phyloP scores from a whole-genome alignment of 2,329 filamentous ascomycete species.

The Camptophora hylomeconis region DNA sequence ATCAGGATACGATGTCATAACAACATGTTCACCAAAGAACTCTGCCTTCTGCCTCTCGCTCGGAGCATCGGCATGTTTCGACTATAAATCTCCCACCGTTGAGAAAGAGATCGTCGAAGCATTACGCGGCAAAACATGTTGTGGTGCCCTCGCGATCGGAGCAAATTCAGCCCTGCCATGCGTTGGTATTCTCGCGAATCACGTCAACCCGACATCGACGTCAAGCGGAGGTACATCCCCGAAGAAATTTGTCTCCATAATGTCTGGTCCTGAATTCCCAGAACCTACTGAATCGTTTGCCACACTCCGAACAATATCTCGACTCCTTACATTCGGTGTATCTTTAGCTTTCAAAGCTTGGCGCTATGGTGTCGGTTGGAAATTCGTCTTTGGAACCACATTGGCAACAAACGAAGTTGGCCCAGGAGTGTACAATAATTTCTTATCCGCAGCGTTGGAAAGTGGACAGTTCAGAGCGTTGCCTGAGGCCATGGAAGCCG shows the following conservation, averaged over 20 bases:
- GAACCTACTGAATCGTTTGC: neutral
- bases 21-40: constrained; percentile 30
- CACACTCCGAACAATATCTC: neutral
- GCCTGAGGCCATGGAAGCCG: constrained; percentile 1
- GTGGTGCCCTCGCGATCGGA: neutral
- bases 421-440: neutral
- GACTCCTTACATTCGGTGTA: neutral
- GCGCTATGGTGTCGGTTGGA: neutral
- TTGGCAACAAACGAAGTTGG: neutral
- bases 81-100: neutral
- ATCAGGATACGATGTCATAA: constrained; percentile 29
- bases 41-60: constrained; percentile 32
- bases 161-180: neutral
- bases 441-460: constrained; percentile 2
- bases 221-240: no score
- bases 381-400: neutral
- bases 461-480: no score
- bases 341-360: neutral
- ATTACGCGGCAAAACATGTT: neutral
- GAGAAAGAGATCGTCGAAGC: neutral
- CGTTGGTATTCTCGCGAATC: neutral
- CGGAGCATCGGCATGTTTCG: constrained; percentile 23
- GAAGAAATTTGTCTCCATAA: neutral
- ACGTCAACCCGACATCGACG: no score
- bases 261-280: neutral